phyloP scores from a whole-genome alignment of 1,284 basidiomycete genomes.

The Boletus sp. region DNA sequence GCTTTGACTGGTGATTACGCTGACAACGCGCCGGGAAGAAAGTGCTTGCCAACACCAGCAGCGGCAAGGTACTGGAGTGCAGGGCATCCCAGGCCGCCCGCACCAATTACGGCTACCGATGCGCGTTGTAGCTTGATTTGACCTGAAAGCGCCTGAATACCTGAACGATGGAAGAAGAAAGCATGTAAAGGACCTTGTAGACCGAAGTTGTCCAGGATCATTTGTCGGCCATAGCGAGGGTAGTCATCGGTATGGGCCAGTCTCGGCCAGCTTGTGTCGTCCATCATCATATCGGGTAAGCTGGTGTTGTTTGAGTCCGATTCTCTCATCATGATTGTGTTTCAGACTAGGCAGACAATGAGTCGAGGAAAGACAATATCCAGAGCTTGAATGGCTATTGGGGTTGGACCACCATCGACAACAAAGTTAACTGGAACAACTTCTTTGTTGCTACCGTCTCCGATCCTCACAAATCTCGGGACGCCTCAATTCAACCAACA shows the following conservation, averaged over 20 bases:
- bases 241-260: constrained; percentile 68
- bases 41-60: constrained; percentile 78
- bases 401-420: background rate
- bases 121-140: constrained; percentile 80
- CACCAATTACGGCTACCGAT: constrained; percentile 87
- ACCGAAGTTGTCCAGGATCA: constrained; percentile 93
- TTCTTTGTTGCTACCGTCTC: background rate
- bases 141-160: constrained; percentile 46
- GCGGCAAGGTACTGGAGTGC: constrained; percentile 92
- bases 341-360: background rate
- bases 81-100: constrained; percentile 96
- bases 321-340: background rate
- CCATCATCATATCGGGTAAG: constrained; percentile 1
- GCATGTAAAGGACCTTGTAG: constrained; percentile 57
- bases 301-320: background rate
- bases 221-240: constrained; percentile 91
- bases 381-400: background rate
- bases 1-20: constrained; percentile 4
- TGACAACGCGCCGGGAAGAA: background rate
- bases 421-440: background rate
- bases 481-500: constrained; percentile 1
- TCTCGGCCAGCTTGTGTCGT: constrained; percentile 15
- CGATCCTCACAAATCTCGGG: background rate
- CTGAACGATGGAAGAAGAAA: background rate
- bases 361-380: background rate